phyloP scores from a whole-genome alignment of 495 filamentous ascomycete species.

The Lophiotrema nucula region DNA sequence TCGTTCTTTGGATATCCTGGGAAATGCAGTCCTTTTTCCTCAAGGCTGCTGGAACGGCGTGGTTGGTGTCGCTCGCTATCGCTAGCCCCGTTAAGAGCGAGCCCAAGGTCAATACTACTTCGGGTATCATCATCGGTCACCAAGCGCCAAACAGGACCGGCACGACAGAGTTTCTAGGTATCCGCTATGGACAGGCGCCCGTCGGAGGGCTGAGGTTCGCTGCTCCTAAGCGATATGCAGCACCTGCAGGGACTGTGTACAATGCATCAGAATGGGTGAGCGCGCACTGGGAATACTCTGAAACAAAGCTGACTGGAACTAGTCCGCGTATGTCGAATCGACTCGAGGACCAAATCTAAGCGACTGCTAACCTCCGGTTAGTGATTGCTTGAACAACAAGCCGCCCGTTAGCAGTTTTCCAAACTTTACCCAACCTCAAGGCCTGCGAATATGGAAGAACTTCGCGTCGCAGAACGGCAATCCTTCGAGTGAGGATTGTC shows the following conservation, averaged over 20 bases:
- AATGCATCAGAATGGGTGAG: background rate
- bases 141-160: slow-evolving; percentile 38
- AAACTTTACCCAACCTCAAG: slow-evolving; percentile 9
- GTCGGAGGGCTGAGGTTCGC: slow-evolving; percentile 49
- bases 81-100: background rate
- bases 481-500: slow-evolving; percentile 47
- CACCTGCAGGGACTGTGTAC: slow-evolving; percentile 27
- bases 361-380: too few relatives aligned
- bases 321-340: too few relatives aligned
- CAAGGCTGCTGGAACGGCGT: background rate
- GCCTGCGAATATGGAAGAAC: slow-evolving; percentile 28
- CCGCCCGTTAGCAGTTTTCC: slow-evolving; percentile 19
- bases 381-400: slow-evolving; percentile 32
- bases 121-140: slow-evolving; percentile 50
- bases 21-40: background rate
- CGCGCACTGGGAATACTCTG: too few relatives aligned
- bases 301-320: too few relatives aligned
- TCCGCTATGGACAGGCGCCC: slow-evolving; percentile 50
- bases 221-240: slow-evolving; percentile 37
- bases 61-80: background rate
- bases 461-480: slow-evolving; percentile 34
- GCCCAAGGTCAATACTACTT: slow-evolving; percentile 27
- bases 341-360: too few relatives aligned
- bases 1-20: background rate
- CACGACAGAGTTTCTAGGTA: slow-evolving; percentile 52